Evolutionary conservation across 2,329 filamentous ascomycete genomes (phyloP), one percentile per base, ranked within the genome.

Genomic region (Zymoseptoria crescenta): DNA sequence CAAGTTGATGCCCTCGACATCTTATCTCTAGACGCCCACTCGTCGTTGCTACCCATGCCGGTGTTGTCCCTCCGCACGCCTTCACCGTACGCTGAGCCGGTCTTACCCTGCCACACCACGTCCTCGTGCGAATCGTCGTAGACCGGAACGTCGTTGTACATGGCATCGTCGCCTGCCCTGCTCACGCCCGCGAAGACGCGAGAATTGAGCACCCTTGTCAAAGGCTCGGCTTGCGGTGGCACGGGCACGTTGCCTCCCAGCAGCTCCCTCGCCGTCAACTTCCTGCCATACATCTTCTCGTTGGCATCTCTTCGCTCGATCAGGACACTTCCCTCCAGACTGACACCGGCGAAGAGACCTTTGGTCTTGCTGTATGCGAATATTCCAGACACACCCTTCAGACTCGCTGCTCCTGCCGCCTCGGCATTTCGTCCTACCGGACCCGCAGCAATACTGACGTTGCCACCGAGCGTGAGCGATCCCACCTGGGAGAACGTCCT

Each of bases 331-430:
- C 94, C 94, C 74, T 99, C 94, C 65, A 99, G 79, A 67, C 89
- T 95, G 53, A 99, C 92, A 71, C 94, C 94, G 4, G 94, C 94
- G 68, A 99, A 99, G 30, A 99, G 79, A 20, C 94, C 94, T 79
- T 96, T 97, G 10, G 94, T 99, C 78, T 96, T 97, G 73, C 88
- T 94, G 80, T 99, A 99, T 69, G 89, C 90, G 79, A 99, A 99
- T 54, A 99, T 87, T 56, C 90, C 94, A 0, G 92, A 89, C 8
- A 97, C 88, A 63, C 91, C 87, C 78, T 86, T 93, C 64, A 96
- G 81, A 67, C 90, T 96, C 7, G 94, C 94, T 13, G 92, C 93
- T 64, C 94, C 94, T 41, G 94, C 93, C 10, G 94, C 94, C 75
- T 99, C 94, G 52, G 93, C 94, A 75, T 96, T 97, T 69, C 94